A percentile compares a stretch with the other conserved stretches of the same genome.
phyloP scores from a whole-genome alignment of 495 filamentous ascomycete genomes.

The Neurospora sp. region DNA sequence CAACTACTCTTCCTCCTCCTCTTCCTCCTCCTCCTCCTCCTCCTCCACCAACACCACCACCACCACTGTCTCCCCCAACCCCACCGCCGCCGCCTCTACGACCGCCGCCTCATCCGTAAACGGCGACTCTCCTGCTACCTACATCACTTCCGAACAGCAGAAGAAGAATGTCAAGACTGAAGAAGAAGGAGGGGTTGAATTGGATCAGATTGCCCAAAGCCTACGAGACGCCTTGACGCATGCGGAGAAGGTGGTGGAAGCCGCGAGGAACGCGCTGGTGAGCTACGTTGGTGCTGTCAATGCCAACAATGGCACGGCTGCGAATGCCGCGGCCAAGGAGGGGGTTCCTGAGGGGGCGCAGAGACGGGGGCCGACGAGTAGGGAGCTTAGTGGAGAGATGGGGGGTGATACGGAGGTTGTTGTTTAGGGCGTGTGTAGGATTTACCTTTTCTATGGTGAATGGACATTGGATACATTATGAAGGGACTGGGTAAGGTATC shows the following conservation, averaged over 20 bases:
- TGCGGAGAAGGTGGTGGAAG: slow-evolving; percentile 31
- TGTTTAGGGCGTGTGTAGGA: background rate
- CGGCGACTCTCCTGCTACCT: background rate
- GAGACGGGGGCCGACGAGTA: slow-evolving; percentile 34
- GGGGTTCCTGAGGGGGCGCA: slow-evolving; percentile 10
- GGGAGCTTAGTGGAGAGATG: slow-evolving; percentile 45
- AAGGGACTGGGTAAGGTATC: no score
- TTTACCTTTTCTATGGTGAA: no score
- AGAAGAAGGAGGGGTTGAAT: background rate
- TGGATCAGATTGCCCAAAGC: slow-evolving; percentile 18
- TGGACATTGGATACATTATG: no score
- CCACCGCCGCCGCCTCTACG: background rate
- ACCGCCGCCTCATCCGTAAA: slow-evolving; percentile 1
- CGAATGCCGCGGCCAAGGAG: background rate
- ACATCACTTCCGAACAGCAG: background rate
- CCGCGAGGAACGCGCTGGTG: slow-evolving; percentile 23
- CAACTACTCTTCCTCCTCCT: background rate
- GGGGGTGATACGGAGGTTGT: slow-evolving; percentile 36
- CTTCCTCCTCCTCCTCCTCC: background rate
- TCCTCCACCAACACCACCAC: slow-evolving; percentile 5
- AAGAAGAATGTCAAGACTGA: background rate
- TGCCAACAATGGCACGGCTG: background rate
- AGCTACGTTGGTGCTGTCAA: slow-evolving; percentile 16
- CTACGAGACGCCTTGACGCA: slow-evolving; percentile 25
- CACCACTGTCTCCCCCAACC: background rate